phyloP scores from a whole-genome alignment of 1,139 yeast species.

The Hyphopichia fennica region DNA sequence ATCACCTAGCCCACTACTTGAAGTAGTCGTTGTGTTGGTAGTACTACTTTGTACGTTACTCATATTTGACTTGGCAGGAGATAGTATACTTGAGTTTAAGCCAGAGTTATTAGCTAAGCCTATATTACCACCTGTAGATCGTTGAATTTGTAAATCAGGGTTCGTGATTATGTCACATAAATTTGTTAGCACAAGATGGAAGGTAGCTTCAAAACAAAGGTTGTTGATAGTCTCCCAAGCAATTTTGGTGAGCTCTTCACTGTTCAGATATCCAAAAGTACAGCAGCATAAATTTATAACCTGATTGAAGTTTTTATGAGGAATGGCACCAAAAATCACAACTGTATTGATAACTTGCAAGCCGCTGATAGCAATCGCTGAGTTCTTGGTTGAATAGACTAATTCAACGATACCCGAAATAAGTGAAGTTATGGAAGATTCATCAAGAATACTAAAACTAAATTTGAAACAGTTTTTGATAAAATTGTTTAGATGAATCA shows the following conservation, averaged over 20 bases:
- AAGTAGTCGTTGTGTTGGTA: too few relatives aligned
- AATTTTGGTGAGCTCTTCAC: conserved; percentile 33
- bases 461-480: conserved; percentile 47
- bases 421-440: conserved; percentile 32
- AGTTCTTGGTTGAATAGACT: conserved; percentile 44
- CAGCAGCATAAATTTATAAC: conserved; percentile 48
- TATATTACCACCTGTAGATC: not conserved
- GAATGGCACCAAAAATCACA: conserved; percentile 49
- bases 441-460: conserved; percentile 48
- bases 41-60: too few relatives aligned
- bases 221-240: conserved; percentile 31
- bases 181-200: conserved; percentile 17
- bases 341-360: conserved; percentile 49
- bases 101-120: not conserved
- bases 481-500: conserved; percentile 32
- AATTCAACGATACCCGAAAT: conserved; percentile 37
- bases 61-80: not conserved
- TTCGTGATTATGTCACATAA: conserved; percentile 26
- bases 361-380: conserved; percentile 38
- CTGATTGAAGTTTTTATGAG: conserved; percentile 35
- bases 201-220: conserved; percentile 21
- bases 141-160: conserved; percentile 20
- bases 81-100: not conserved
- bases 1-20: not conserved
- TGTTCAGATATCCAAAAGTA: conserved; percentile 33